Evolutionary conservation across 129 eudicot species (phyloP), one percentile per base, ranked within the genome.

Genomic region (Pulicaria dysenterica): DNA sequence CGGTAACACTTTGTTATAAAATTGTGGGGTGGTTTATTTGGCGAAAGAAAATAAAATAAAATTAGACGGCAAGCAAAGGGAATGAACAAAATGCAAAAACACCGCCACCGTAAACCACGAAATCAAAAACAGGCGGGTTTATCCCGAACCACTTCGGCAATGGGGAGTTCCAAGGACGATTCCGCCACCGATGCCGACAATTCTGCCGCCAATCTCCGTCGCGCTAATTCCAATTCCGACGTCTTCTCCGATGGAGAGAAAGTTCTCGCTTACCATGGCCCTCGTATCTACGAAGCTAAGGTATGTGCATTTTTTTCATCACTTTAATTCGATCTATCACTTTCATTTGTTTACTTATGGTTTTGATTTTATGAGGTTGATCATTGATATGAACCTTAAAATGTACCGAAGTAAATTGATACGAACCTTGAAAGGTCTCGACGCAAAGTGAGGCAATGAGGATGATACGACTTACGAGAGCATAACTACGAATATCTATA

Each of bases 201-300:
- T 78, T 83, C 91, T 16, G 77, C 84, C 75, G 89, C 79, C 70
- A 75, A 56, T 75, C 88, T 86, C 74, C 91, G 81, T 34, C 76
- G 77, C 17, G 80, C 85, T 19, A 81, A 83, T 8, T 64, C 88
- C 55, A 78, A 50, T 15, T 76, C 79, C 19, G 46, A 67, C 14
- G 24, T 84, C 51, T 89, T 79, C 79, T 12, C 72, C 69, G 96
- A 89, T 54, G 92, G 90, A 68, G 96, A 89, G 77, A 89, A 76
- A 43, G 92, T 89, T 47, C 92, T 89, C 38, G 96, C 96, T 15
- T 89, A 84, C 68, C 96, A 89, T 49, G 96, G 92, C 41, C 92
- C 96, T 60, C 86, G 86, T 72, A 84, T 89, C 44, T 89, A 89
- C 83, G 96, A 89, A 80, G 90, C 96, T 58, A 89, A 89, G 89